Percentiles rank a stretch among this genome's conserved stretches.
Evolutionary conservation across 2,329 filamentous ascomycete species (phyloP).

Genomic region (Zymoseptoria tritici): DNA sequence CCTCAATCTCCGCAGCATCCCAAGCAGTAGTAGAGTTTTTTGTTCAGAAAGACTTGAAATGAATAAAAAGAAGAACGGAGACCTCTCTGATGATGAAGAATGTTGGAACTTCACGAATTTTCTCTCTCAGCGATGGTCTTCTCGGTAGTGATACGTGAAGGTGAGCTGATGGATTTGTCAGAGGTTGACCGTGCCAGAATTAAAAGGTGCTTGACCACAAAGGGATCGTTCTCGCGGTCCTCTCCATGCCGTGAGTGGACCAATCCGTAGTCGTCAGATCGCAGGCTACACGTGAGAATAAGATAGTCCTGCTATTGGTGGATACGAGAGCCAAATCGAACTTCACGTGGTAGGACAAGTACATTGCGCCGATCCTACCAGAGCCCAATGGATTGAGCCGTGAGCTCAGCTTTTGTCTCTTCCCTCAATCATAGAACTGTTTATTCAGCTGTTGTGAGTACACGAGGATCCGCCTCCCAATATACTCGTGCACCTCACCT

Average conservation of each 20-base stretch:
- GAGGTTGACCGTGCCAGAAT: no score
- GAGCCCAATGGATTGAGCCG: neutral
- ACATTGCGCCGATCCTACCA: no score
- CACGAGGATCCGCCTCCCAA: neutral
- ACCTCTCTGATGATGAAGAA: neutral
- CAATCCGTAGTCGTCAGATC: no score
- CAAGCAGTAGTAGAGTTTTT: neutral
- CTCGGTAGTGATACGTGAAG: neutral
- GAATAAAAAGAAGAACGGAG: neutral
- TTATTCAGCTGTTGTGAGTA: neutral
- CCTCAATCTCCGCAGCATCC: slow-evolving; percentile 14
- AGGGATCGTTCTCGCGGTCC: no score
- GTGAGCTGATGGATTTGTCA: neutral
- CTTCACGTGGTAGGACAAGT: no score
- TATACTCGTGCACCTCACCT: neutral
- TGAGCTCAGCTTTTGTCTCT: neutral
- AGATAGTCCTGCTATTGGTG: no score
- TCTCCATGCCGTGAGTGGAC: no score
- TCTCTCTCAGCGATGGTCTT: neutral
- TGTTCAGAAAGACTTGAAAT: neutral
- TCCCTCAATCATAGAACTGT: neutral
- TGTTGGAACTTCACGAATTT: neutral
- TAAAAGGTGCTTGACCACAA: no score
- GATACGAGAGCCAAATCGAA: no score
- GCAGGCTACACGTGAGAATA: no score